Evolutionary conservation across 495 filamentous ascomycete species (phyloP), one percentile per base, ranked within the genome.

Genomic region (Cercophora newfieldiana): DNA sequence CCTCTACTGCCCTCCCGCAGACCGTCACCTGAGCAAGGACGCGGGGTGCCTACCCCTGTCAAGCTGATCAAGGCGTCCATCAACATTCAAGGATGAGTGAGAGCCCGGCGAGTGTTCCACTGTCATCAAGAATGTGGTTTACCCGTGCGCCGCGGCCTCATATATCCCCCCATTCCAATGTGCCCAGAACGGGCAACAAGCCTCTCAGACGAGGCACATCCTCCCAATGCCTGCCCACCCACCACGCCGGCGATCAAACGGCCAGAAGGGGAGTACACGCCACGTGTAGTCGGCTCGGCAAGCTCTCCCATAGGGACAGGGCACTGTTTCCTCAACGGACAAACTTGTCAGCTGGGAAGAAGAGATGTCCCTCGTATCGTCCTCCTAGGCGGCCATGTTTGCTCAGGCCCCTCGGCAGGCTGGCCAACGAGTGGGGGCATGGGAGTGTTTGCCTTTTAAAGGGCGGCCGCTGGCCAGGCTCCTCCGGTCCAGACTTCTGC

Each of bases 231-330:
- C 56, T 65, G 31, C 68, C 62, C 68, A 67, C 64, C 70, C n/a
- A 33, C 22, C 54, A 8, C 54, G 37, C 59, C 63, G 72, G 53
- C 69, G 70, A 76, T 74, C 69, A 74, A 70, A 74, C 70, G 12
- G 29, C 58, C 33, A 44, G 22, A 64, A 33, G 28, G 31, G 26
- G 67, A 66, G 57, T 64, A 59, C 49, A 69, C 59, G 69, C 74
- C 72, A 76, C 72, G 68, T 76, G 74, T 64, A 66, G 50, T 62
- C 37, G 63, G 63, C 48, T 66, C 68, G 63, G 66, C 55, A 58
- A 48, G 49, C 62, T 67, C 60, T 66, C 53, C 66, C 66, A 68
- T 65, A 66, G 62, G 64, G 57, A 59, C 28, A 31, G 50, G 29
- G 58, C 47, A 54, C 37, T 25, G 8, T 53, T 49, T 68, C 63